Percentiles rank a stretch among this genome's conserved stretches.
phyloP scores from a whole-genome alignment of 1,284 basidiomycete genomes.

The Austroboletus niveus region DNA sequence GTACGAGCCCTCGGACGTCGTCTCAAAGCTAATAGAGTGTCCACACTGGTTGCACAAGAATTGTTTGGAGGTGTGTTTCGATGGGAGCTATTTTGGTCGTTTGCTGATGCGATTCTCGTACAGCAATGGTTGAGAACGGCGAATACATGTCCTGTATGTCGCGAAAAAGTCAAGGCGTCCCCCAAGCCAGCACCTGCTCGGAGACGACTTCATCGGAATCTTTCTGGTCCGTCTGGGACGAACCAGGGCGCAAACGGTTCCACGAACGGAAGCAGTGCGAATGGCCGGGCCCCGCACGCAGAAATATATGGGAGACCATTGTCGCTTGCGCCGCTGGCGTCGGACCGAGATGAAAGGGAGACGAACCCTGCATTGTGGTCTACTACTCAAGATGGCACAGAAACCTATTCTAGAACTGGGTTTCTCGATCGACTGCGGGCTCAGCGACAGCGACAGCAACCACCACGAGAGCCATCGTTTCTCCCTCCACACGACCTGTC shows the following conservation, averaged over 20 bases:
- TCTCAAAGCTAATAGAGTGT: constrained; percentile 65
- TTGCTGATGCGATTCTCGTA: background rate
- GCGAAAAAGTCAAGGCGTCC: constrained; percentile 43
- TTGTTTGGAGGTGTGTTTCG: constrained; percentile 59
- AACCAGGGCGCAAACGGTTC: constrained; percentile 5
- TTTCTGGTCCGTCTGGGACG: constrained; percentile 2
- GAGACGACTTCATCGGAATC: constrained; percentile 14
- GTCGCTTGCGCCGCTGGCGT: constrained; percentile 17
- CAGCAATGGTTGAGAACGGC: constrained; percentile 69
- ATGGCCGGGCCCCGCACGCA: constrained; percentile 4
- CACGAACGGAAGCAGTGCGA: background rate
- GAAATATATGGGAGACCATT: constrained; percentile 13
- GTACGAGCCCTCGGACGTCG: constrained; percentile 57
- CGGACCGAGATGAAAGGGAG: constrained; percentile 21
- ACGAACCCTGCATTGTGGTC: constrained; percentile 6
- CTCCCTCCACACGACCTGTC: constrained; percentile 7
- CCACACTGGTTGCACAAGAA: constrained; percentile 73
- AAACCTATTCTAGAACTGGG: constrained; percentile 10
- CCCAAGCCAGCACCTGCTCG: constrained; percentile 26
- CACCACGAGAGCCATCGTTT: constrained; percentile 1
- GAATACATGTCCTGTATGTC: constrained; percentile 66
- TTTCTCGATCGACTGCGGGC: constrained; percentile 17
- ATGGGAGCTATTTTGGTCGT: background rate
- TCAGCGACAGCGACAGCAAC: constrained; percentile 13
- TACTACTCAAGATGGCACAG: background rate